Base-by-base conservation (phyloP, 2,329 filamentous ascomycete genomes). In the Pyrenochaeta sp. region DNA sequence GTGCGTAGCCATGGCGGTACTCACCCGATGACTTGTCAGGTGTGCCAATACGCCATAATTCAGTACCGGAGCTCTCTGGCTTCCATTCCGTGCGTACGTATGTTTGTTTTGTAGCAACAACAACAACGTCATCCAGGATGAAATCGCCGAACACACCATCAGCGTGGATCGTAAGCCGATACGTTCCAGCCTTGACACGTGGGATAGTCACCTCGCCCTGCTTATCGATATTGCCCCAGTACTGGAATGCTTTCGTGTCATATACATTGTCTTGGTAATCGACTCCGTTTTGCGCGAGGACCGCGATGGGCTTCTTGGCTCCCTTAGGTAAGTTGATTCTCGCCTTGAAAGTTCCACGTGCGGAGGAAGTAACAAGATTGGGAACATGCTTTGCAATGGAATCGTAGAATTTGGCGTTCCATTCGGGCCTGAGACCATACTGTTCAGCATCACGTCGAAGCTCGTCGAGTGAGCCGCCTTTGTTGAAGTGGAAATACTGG, bases 351-450 rank as follows among this genome's bases (percentile, higher is more conserved):
- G 76, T 79, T 7, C 81, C 81, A 23, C 85, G 78, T 9, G 77
- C 73, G 17, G 76, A 76, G 1, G 82, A 81, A 0, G 84, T 79
- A 1, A 85, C 78, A 58, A 87, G 87, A 54, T 85, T 85, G 4
- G 84, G 79, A 2, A 88, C 82, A 50, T 85, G 77, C 36, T 81
- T 72, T 4, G 85, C 83, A 44, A 89, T 86, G 2, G 80, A 81
- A 63, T 88, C 85, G 69, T 88, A 88, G 68, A 88, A 88, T 7
- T 80, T 79, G 4, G 77, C 74, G 48, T 86, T 85, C 84, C 84
- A 87, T 33, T 75, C 74, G 0, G 84, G 80, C 32, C 79, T 73
- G 0, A 58, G 51, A 6, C 83, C 83, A 50, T 82, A 81, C 52
- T 80, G 73, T 14, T 79, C 74, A 0, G 86, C 85, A 51, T 88